These are phyloP conservation scores for Daldinia sp. DNA, from an alignment of 2,329 filamentous ascomycete species.

Conservation along the genomic window DNA sequence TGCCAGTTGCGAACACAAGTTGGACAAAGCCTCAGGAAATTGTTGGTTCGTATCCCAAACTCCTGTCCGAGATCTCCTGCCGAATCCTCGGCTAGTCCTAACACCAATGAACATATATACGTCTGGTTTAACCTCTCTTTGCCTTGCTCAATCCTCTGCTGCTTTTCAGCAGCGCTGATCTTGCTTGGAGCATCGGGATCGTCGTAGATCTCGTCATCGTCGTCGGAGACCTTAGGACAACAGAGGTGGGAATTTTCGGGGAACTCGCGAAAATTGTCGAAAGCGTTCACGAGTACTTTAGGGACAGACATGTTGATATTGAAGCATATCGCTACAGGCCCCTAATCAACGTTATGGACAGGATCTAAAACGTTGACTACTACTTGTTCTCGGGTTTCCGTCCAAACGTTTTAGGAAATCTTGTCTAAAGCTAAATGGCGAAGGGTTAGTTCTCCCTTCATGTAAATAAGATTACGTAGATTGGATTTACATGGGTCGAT, in stretches of 20 bases:
- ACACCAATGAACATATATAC: conserved; percentile 75
- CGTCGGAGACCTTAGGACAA: conserved; percentile 72
- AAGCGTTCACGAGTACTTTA: conserved; percentile 46
- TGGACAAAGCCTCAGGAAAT: conserved; percentile 73
- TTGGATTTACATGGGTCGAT: neutral
- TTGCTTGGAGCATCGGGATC: conserved; percentile 62
- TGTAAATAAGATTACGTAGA: neutral
- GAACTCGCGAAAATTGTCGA: conserved; percentile 44
- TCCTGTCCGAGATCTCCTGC: conserved; percentile 70
- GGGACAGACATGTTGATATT: conserved; percentile 47
- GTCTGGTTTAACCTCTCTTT: conserved; percentile 70
- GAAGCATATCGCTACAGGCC: conserved; percentile 42
- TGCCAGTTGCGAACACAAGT: conserved; percentile 81
- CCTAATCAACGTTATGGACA: neutral
- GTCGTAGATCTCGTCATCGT: conserved; percentile 75
- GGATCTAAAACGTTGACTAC: neutral
- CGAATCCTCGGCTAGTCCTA: conserved; percentile 73
- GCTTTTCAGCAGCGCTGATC: conserved; percentile 64
- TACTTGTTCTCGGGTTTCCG: neutral
- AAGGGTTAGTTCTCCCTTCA: neutral
- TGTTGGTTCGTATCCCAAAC: conserved; percentile 69
- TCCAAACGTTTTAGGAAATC: neutral
- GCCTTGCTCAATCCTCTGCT: conserved; percentile 65
- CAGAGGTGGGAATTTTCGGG: conserved; percentile 66
- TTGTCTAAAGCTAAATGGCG: neutral